These are phyloP conservation scores for Astragalus membranaceus DNA, from an alignment of 306 rosid species.

Conservation along the genomic window DNA sequence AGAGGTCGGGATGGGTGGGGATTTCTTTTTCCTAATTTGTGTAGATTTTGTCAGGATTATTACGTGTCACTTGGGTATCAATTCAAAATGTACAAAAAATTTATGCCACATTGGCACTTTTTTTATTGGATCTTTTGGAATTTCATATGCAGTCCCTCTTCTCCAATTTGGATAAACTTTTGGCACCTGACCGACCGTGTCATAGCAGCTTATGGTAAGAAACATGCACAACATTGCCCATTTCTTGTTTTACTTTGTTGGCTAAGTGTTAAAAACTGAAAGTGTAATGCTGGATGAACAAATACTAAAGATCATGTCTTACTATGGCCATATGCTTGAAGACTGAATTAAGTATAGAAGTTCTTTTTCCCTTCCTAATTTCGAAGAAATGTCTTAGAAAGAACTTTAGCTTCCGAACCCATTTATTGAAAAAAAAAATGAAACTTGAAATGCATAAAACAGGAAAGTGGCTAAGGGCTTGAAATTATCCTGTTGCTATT, in stretches of 20 bases:
- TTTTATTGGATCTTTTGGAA: constrained; percentile 23
- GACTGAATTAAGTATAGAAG: not conserved
- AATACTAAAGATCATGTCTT: not conserved
- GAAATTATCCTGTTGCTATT: not conserved
- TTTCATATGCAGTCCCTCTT: constrained; percentile 69
- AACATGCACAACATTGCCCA: not conserved
- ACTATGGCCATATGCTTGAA: constrained; percentile 1
- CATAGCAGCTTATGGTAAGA: constrained; percentile 90
- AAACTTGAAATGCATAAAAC: too few relatives aligned
- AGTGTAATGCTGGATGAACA: not conserved
- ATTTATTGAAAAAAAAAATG: not conserved
- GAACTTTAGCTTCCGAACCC: not conserved
- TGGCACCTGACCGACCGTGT: constrained; percentile 81
- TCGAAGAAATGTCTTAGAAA: not conserved
- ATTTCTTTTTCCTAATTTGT: constrained; percentile 2
- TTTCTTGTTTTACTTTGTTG: constrained; percentile 15
- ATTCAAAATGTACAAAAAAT: not conserved
- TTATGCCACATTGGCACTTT: not conserved
- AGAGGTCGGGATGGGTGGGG: not conserved
- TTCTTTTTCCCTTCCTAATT: not conserved
- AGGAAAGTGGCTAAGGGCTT: too few relatives aligned
- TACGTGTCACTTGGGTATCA: not conserved
- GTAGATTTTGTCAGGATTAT: constrained; percentile 9
- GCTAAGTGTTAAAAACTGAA: not conserved
- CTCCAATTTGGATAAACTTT: constrained; percentile 76